phyloP scores from a whole-genome alignment of 2,329 filamentous ascomycete species.

The Annulohypoxylon truncatum region DNA sequence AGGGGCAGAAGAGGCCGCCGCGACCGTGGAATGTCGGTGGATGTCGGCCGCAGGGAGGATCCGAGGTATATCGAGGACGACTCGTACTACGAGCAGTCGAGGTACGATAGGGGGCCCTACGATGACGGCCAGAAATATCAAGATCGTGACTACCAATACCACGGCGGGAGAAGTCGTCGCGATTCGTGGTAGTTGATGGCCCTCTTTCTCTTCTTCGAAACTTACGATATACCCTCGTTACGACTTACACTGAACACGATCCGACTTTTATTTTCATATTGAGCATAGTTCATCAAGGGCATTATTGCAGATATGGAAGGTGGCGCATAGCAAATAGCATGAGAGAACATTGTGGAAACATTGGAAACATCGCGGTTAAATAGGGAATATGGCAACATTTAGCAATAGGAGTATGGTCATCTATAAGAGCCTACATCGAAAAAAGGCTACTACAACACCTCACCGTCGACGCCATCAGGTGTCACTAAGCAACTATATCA shows the following conservation, averaged over 20 bases:
- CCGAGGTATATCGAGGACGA: constrained; percentile 35
- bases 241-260: not conserved
- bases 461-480: not conserved
- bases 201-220: not conserved
- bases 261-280: not conserved
- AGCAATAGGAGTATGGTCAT: constrained; percentile 3
- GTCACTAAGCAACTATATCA: not conserved
- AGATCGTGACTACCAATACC: constrained; percentile 3
- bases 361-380: not conserved
- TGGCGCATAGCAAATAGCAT: not conserved
- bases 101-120: constrained; percentile 29
- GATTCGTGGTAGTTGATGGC: constrained; percentile 42
- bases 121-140: constrained; percentile 7
- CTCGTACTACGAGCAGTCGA: constrained; percentile 33
- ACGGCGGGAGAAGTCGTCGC: constrained; percentile 40
- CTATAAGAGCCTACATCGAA: constrained; percentile 1
- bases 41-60: constrained; percentile 15
- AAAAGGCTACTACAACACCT: not conserved
- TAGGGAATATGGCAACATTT: constrained; percentile 4
- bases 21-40: constrained; percentile 34
- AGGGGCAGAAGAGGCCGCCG: constrained; percentile 21
- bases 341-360: not conserved
- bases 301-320: not conserved
- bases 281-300: not conserved
- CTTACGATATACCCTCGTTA: not conserved